Conservation (phyloP, 495 filamentous ascomycete genomes). For the Parathielavia appendiculata region DNA sequence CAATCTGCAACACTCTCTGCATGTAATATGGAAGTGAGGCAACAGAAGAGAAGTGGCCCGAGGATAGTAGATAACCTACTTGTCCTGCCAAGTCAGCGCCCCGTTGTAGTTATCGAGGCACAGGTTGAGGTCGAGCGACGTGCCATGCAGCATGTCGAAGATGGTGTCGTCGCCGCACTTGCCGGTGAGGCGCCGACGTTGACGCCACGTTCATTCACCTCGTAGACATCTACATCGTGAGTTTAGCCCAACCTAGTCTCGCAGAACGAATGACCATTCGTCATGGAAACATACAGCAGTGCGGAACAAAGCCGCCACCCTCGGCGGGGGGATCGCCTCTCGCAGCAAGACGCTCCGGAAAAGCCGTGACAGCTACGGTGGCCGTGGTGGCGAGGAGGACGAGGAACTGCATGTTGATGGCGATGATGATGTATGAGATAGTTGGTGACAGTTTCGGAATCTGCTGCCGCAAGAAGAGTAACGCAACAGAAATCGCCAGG, state of each 20-base stretch:
- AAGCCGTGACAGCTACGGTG: neutral
- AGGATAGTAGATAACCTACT: no score
- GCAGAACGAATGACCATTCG: no score
- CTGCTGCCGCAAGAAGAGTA: no score
- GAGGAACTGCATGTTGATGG: neutral
- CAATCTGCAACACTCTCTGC: no score
- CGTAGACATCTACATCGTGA: neutral
- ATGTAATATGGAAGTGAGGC: no score
- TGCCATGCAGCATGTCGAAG: neutral
- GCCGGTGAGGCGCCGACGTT: neutral
- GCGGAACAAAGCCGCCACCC: neutral
- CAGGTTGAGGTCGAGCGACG: conserved; percentile 3
- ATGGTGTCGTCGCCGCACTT: neutral
- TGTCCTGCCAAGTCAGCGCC: neutral
- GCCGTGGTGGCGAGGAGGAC: neutral
- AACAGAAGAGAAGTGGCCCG: no score
- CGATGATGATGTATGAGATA: neutral
- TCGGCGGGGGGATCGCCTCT: neutral
- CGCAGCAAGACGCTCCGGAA: neutral
- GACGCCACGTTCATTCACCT: neutral
- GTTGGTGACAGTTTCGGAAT: neutral
- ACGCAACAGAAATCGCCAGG: no score
- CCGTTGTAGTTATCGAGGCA: conserved; percentile 7
- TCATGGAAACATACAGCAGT: conserved; percentile 1
- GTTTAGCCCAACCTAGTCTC: no score